Base-by-base conservation (phyloP, 345 rosid species). In the Eucalyptus urophylla region DNA sequence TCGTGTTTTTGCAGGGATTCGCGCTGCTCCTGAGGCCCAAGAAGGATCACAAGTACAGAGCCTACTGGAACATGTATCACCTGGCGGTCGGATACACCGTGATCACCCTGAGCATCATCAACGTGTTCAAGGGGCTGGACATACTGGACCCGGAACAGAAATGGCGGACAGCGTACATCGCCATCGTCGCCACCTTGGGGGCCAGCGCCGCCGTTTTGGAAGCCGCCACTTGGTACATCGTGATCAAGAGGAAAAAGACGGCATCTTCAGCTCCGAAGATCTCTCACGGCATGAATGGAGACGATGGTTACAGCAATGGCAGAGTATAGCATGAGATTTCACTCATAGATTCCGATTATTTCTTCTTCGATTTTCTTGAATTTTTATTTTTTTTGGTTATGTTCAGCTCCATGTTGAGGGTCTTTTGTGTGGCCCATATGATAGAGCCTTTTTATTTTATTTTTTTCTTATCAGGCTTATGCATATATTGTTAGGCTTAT, bases 31-130 rank as follows among this genome's bases (percentile, higher is more conserved):
- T 88, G 67, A 86, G 94, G 76, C 94, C 94, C 13, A 88, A 91
- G 72, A 89, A 89, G 85, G 93, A 90, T 67, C 90, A 89, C 90
- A 91, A 90, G 89, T 90, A 88, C 87, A 87, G 93, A 54, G 4
- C 87, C 7, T 90, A 90, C 88, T 92, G 92, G 92, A 90, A 91
- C 87, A 62, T 89, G 4, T 91, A 89, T 89, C 94, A 90, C 89
- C 80, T 88, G 58, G 2, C 89, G 21, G 67, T 88, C 21, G 94
- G 93, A 16, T 92, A 90, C 89, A 72, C 92, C 3, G 89, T 90
- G 12, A 90, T 91, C 44, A 11, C 49, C 65, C 87, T 91, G 58
- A 90, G 92, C 89, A 86, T 90, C 43, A 44, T 86, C 67, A 92
- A 92, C 90, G 92, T 92, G 31, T 90, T 88, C 88, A 62, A 86